Percentiles rank a stretch among this genome's conserved stretches.
Conservation (phyloP, 2,329 filamentous ascomycete species). For the Cytospora mali region DNA sequence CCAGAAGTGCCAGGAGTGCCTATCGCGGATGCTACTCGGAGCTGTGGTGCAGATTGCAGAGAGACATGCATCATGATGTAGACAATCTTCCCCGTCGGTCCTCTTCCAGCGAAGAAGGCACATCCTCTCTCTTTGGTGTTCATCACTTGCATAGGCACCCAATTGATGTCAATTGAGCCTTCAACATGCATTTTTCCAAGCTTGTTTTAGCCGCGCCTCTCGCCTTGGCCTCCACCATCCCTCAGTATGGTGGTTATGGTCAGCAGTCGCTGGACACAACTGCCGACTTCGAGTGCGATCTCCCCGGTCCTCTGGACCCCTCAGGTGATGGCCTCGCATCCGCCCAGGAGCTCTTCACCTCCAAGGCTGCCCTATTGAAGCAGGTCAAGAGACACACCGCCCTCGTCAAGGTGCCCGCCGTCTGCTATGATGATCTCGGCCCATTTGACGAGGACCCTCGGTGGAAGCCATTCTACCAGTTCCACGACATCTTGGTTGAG, state of each 20-base stretch:
- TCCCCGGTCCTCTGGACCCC: slow-evolving; percentile 24
- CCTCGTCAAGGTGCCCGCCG: slow-evolving; percentile 57
- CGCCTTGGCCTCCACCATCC: slow-evolving; percentile 22
- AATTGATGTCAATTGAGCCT: slow-evolving; percentile 6
- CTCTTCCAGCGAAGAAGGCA: slow-evolving; percentile 13
- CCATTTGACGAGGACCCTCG: slow-evolving; percentile 55
- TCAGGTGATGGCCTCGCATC: slow-evolving; percentile 26
- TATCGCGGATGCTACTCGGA: slow-evolving; percentile 20
- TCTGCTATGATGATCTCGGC: slow-evolving; percentile 60
- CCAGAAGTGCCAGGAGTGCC: not conserved
- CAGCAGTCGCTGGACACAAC: not conserved
- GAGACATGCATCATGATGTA: not conserved
- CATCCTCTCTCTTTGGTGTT: not conserved
- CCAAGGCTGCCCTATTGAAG: slow-evolving; percentile 38
- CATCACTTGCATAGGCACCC: not conserved
- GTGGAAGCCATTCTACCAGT: slow-evolving; percentile 56
- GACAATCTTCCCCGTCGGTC: not conserved
- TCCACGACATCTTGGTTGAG: slow-evolving; percentile 50
- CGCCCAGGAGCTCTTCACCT: slow-evolving; percentile 24
- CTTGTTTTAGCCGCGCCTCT: slow-evolving; percentile 16
- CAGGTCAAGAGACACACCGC: slow-evolving; percentile 55
- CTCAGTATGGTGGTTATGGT: slow-evolving; percentile 2
- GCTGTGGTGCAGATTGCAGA: not conserved
- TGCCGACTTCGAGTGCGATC: slow-evolving; percentile 26
- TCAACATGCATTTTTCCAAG: slow-evolving; percentile 19